These are phyloP conservation scores for Chionographis japonica DNA, from an alignment of 106 monocot genomes.

Conservation along the genomic window DNA sequence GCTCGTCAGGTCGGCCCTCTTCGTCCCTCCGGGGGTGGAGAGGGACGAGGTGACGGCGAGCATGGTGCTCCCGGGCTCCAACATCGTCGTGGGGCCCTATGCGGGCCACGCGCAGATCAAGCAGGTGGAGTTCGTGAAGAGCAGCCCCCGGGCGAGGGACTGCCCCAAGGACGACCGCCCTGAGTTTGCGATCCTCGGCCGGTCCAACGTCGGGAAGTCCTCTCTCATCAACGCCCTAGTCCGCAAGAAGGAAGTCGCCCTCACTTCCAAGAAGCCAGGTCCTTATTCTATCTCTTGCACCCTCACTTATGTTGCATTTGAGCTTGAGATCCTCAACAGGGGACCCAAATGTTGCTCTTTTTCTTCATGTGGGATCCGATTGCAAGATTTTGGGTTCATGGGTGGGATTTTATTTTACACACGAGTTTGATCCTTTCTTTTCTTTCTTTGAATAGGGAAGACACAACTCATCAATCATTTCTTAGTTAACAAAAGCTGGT, in stretches of 20 bases:
- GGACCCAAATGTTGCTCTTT: neutral
- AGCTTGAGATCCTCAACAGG: no score
- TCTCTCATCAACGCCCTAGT: conserved; percentile 88
- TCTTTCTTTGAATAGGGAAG: conserved; percentile 52
- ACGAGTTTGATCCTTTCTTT: neutral
- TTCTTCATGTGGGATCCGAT: neutral
- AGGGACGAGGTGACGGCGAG: conserved; percentile 34
- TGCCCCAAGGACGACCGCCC: conserved; percentile 82
- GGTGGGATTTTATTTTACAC: neutral
- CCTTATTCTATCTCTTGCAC: neutral
- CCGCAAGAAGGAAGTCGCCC: conserved; percentile 76
- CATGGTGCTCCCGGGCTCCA: conserved; percentile 86
- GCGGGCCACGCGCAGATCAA: conserved; percentile 80
- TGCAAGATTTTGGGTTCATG: neutral
- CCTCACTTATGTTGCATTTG: neutral
- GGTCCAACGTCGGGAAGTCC: conserved; percentile 95
- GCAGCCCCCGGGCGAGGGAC: conserved; percentile 75
- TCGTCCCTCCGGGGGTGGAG: conserved; percentile 47
- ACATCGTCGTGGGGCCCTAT: conserved; percentile 92
- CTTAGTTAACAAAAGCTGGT: conserved; percentile 95
- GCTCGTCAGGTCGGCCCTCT: conserved; percentile 30
- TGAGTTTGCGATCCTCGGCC: conserved; percentile 88
- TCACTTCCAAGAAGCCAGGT: conserved; percentile 99
- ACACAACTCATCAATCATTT: conserved; percentile 98
- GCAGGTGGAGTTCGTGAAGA: conserved; percentile 79